Evolutionary conservation across 2,329 filamentous ascomycete species (phyloP), one percentile per base, ranked within the genome.

Genomic region (Stemphylium lycopersici): DNA sequence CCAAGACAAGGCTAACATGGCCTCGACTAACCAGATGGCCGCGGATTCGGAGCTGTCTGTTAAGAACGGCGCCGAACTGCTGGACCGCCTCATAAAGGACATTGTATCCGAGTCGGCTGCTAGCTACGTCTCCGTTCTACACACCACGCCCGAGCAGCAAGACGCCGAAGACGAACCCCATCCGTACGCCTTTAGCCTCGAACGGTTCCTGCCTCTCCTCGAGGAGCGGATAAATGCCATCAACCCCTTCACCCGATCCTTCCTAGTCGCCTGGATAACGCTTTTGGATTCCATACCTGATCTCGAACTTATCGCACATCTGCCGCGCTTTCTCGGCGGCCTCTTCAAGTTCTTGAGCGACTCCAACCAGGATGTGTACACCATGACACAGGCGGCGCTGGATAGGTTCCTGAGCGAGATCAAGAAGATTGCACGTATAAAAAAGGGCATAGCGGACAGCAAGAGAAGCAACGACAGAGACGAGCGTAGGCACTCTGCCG

Each of bases 41-140:
- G 95, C 95, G 42, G 95, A 99, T 74, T 93, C 93, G 0, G 96
- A 99, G 73, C 81, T 97, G 4, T 98, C 93, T 0, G 96, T 99
- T 54, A 99, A 99, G 77, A 99, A 99, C 71, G 95, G 95, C 24
- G 95, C 95, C 18, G 95, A 99, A 74, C 83, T 99, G 43, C 83
- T 99, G 7, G 95, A 99, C 77, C 90, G 95, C 26, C 83, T 99
- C 42, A 88, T 99, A 70, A 97, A 97, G 76, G 93, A 98, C 68
- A 96, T 98, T 57, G 92, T 98, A 3, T 90, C 93, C 2, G 93
- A 98, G 76, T 96, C 93, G 5, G 93, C 93, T 12, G 90, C 93
- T 38, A 95, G 92, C 4, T 99, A 99, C 73, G 88, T 98, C 6
- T 98, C 95, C 0, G 85, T 97, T 8, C 80, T 99, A 20, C 89